phyloP scores from a whole-genome alignment of 306 rosid species.

The Alnus rubra region DNA sequence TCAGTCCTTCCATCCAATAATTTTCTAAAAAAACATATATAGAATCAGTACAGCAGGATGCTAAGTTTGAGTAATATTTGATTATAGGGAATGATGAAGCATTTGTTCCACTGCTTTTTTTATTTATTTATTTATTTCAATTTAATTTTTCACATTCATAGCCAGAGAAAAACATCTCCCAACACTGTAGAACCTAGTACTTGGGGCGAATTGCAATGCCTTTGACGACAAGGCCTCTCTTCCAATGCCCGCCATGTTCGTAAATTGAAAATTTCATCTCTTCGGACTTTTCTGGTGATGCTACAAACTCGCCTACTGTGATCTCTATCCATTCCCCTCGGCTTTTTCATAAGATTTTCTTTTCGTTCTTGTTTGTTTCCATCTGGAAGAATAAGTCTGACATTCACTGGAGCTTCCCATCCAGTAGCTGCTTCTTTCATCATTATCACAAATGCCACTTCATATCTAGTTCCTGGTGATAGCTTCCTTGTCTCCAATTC shows the following conservation, averaged over 20 bases:
- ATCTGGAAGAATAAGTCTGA: constrained; percentile 57
- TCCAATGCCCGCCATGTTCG: constrained; percentile 66
- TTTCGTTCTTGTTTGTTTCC: constrained; percentile 46
- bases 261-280: constrained; percentile 53
- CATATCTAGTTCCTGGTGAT: constrained; percentile 50
- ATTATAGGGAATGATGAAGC: background rate
- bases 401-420: constrained; percentile 68
- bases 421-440: constrained; percentile 47
- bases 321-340: constrained; percentile 55
- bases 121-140: too few relatives aligned
- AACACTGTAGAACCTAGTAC: constrained; percentile 8
- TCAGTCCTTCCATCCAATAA: too few relatives aligned
- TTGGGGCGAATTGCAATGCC: constrained; percentile 59
- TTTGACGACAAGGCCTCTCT: constrained; percentile 64
- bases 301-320: constrained; percentile 49
- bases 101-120: background rate
- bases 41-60: too few relatives aligned
- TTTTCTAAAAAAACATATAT: too few relatives aligned
- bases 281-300: constrained; percentile 36
- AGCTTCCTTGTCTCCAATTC: constrained; percentile 58
- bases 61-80: too few relatives aligned
- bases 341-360: constrained; percentile 36
- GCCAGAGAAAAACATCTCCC: too few relatives aligned
- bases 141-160: too few relatives aligned
- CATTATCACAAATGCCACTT: constrained; percentile 55